Evolutionary conservation across 2,329 filamentous ascomycete species (phyloP).

Genomic region (Hymenoscyphus fructigenus): DNA sequence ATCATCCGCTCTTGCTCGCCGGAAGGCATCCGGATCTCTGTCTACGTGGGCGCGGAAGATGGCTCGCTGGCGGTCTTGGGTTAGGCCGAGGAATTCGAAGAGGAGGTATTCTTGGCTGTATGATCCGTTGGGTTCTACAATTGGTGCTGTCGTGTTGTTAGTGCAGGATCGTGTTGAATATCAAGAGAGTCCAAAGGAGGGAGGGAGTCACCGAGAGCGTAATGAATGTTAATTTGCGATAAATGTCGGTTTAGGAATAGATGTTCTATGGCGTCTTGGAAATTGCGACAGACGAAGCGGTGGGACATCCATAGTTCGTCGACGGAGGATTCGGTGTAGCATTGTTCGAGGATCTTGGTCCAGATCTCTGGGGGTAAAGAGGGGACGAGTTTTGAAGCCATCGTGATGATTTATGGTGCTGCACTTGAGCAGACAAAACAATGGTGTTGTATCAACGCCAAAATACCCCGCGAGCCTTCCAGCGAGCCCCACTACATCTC

Average conservation of each 20-base stretch:
- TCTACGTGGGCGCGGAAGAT: neutral
- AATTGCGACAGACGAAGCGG: neutral
- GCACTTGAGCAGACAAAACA: neutral
- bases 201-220: neutral
- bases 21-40: neutral
- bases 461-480: neutral
- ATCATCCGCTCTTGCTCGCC: too few relatives aligned
- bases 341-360: neutral
- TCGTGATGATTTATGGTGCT: neutral
- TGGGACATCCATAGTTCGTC: slow-evolving; percentile 6
- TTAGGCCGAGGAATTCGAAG: neutral
- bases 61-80: neutral
- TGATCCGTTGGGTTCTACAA: neutral
- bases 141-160: neutral
- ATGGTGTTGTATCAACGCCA: neutral
- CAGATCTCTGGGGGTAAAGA: neutral
- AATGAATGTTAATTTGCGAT: neutral
- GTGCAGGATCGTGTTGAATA: neutral
- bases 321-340: neutral
- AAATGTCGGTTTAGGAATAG: neutral
- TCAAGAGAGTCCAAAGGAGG: neutral
- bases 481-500: too few relatives aligned
- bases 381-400: neutral
- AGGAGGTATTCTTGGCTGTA: neutral
- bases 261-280: neutral